These are phyloP conservation scores for Trichoderma gracile DNA, from an alignment of 2,329 filamentous ascomycete genomes.

Conservation along the genomic window DNA sequence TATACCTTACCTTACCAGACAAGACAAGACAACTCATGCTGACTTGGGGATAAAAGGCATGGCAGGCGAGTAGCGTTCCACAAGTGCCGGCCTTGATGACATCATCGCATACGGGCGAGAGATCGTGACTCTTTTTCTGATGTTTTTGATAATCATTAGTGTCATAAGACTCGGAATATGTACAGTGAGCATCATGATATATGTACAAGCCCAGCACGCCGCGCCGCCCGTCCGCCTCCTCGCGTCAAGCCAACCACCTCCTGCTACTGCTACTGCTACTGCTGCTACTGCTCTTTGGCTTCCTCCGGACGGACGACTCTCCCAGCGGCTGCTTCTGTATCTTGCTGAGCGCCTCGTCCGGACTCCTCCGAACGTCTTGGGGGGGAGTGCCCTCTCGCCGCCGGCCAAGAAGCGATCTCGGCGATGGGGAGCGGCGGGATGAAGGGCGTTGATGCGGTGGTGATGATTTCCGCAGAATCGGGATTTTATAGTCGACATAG, in stretches of 20 bases:
- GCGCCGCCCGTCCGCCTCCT: conserved; percentile 35
- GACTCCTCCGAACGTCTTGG: conserved; percentile 46
- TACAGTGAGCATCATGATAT: conserved; percentile 42
- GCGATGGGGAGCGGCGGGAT: conserved; percentile 36
- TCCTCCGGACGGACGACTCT: conserved; percentile 43
- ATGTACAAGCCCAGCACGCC: conserved; percentile 41
- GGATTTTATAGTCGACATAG: conserved; percentile 42
- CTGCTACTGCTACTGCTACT: conserved; percentile 28
- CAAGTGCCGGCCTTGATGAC: conserved; percentile 18
- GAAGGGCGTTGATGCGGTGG: conserved; percentile 38
- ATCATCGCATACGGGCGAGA: conserved; percentile 11
- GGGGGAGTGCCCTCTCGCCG: conserved; percentile 32
- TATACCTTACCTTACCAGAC: not conserved
- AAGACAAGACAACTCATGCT: not conserved
- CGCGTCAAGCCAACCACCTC: conserved; percentile 45
- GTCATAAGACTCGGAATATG: conserved; percentile 43
- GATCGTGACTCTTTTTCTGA: conserved; percentile 9
- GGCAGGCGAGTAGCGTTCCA: not conserved
- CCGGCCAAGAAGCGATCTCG: conserved; percentile 37
- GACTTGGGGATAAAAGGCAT: not conserved
- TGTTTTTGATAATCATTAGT: conserved; percentile 33
- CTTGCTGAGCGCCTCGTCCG: conserved; percentile 48
- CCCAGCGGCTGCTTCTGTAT: conserved; percentile 49
- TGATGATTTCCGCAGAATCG: conserved; percentile 38
- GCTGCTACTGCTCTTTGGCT: conserved; percentile 40